These are phyloP conservation scores for Penicillium bovifimosum DNA, from an alignment of 495 filamentous ascomycete species.

Conservation along the genomic window DNA sequence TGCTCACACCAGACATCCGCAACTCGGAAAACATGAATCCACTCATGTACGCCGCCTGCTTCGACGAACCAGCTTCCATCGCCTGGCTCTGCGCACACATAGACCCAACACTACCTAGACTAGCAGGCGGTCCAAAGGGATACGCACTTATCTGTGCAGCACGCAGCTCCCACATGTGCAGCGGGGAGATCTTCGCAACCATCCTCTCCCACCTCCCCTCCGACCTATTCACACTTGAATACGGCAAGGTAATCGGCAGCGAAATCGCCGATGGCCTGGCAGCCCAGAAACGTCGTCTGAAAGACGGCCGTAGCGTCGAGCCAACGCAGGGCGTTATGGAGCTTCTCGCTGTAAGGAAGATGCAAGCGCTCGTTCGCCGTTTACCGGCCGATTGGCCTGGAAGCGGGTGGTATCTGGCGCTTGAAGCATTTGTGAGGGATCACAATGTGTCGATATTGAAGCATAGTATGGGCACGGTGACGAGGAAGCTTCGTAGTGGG, in stretches of 20 bases:
- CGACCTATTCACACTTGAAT: background rate
- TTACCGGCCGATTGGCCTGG: background rate
- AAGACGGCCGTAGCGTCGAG: background rate
- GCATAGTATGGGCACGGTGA: background rate
- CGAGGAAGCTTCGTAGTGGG: background rate
- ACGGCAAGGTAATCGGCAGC: background rate
- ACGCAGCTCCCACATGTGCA: background rate
- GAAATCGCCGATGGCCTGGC: conserved; percentile 1
- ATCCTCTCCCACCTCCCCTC: background rate
- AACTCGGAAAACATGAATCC: background rate
- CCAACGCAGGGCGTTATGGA: background rate
- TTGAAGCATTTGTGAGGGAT: background rate
- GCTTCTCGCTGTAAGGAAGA: background rate
- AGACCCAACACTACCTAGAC: background rate
- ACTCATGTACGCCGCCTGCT: conserved; percentile 1
- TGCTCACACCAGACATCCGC: background rate
- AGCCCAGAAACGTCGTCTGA: background rate
- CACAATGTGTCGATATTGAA: background rate
- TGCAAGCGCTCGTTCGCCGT: background rate
- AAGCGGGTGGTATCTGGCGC: background rate
- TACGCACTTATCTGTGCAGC: background rate
- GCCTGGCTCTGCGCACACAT: background rate
- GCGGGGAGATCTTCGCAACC: background rate
- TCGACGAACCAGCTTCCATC: background rate
- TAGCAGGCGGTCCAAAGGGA: background rate